These are phyloP conservation scores for Colletotrichum sp. DNA, from an alignment of 2,329 filamentous ascomycete genomes.

Conservation along the genomic window DNA sequence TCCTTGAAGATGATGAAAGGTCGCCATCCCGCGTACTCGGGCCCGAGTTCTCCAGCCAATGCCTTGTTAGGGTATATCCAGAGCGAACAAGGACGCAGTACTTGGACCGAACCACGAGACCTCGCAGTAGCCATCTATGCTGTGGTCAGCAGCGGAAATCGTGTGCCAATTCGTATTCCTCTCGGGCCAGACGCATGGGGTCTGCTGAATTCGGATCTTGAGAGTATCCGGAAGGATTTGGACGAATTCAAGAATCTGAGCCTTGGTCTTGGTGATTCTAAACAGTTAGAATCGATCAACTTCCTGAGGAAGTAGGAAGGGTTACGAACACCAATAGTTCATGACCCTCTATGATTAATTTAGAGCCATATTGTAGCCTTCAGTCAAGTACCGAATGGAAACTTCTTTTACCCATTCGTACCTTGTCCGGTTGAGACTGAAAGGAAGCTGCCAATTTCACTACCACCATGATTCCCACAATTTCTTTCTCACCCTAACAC, in stretches of 20 bases:
- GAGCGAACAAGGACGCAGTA: not conserved
- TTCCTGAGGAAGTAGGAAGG: not conserved
- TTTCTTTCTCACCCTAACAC: too few species aligned
- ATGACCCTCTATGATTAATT: too few species aligned
- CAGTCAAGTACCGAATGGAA: too few species aligned
- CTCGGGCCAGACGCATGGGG: not conserved
- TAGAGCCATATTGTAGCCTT: too few species aligned
- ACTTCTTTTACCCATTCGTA: too few species aligned
- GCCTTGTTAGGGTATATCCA: not conserved
- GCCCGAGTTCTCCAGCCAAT: not conserved
- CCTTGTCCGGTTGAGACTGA: too few species aligned
- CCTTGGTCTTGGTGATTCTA: not conserved
- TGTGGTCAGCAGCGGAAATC: not conserved
- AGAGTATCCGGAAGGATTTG: not conserved
- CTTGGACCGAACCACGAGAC: not conserved
- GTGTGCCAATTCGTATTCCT: not conserved
- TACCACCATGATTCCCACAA: too few species aligned
- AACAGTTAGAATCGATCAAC: not conserved
- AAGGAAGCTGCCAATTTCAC: too few species aligned
- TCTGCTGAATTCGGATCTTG: not conserved
- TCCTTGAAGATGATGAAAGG: not conserved
- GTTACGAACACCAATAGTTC: too few species aligned
- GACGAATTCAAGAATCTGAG: not conserved
- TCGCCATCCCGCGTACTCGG: not conserved
- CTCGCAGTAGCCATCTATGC: not conserved